Base-by-base conservation (phyloP, 75 land plant species). In the Pinus tabuliformis region DNA sequence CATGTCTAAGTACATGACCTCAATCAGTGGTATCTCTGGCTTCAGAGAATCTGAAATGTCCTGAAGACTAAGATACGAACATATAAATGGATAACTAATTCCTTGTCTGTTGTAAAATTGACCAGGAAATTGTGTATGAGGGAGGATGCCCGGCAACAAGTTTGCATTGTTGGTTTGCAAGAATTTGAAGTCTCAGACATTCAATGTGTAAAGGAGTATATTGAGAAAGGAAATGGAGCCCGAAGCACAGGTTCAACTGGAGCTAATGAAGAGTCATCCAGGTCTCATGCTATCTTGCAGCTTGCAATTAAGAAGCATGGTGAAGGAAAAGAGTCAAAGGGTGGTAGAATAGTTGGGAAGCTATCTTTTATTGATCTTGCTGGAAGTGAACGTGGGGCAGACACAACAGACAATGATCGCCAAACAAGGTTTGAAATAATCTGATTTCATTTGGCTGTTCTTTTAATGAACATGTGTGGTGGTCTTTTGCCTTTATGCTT, bases 311-410 rank as follows among this genome's bases (percentile, higher is more conserved):
- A 95, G 83, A 92, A 88, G 85, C 90, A 86, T 33, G 80, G 64
- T 75, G 97, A 96, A 36, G 83, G 59, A 30, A 91, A 82, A 82
- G 93, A 88, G 54, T 42, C 84, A 11, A 91, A 72, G 73, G 73
- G 65, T 59, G 91, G 86, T 30, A 91, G 86, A 72, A 64, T 91
- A 75, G 81, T 92, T 54, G 99, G 99, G 16, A 97, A 97, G 81
- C 88, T 97, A 13, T 97, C 99, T 58, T 97, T 97, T 66, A 97
- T 97, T 88, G 99, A 97, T 80, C 90, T 97, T 61, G 99, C 99
- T 82, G 99, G 99, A 54, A 97, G 99, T 86, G 99, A 97, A 77
- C 95, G 99, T 77, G 99, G 99, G 57, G 99, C 99, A 65, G 99
- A 97, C 73, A 97, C 99, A 37, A 97, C 99, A 62, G 99, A 97